Evolutionary conservation across 352 stramenopile species (phyloP).

Genomic region (Globisporangium nagaii): DNA sequence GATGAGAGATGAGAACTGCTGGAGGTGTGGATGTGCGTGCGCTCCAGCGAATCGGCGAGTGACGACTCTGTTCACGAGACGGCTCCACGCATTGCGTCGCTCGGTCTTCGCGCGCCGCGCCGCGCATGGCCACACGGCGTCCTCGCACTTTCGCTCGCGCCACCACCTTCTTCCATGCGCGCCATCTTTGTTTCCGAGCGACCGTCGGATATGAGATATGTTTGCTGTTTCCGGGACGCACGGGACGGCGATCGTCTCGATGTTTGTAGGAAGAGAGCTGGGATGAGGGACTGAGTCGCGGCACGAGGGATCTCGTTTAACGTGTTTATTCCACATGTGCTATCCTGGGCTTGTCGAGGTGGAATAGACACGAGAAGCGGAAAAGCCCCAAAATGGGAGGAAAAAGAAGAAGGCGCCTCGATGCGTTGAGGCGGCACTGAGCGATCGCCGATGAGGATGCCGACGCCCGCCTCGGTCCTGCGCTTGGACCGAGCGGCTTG

Average conservation of each 20-base stretch:
- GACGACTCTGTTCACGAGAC: neutral
- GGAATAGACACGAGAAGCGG: slow-evolving; percentile 1
- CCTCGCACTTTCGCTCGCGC: neutral
- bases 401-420: neutral
- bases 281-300: neutral
- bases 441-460: neutral
- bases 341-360: too few species aligned
- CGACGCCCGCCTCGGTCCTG: neutral
- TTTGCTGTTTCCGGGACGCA: neutral
- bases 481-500: neutral
- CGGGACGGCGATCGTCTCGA: neutral
- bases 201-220: neutral
- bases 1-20: neutral
- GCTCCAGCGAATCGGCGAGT: slow-evolving; percentile 8
- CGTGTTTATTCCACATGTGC: slow-evolving; percentile 4
- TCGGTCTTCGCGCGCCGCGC: too few species aligned
- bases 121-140: too few species aligned
- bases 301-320: slow-evolving; percentile 4
- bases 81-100: too few species aligned
- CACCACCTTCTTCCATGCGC: neutral
- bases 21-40: neutral
- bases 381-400: neutral
- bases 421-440: neutral
- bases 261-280: neutral
- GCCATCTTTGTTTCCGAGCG: neutral